Evolutionary conservation across 75 land plant species (phyloP).

Genomic region (Sequoia sempervirens): DNA sequence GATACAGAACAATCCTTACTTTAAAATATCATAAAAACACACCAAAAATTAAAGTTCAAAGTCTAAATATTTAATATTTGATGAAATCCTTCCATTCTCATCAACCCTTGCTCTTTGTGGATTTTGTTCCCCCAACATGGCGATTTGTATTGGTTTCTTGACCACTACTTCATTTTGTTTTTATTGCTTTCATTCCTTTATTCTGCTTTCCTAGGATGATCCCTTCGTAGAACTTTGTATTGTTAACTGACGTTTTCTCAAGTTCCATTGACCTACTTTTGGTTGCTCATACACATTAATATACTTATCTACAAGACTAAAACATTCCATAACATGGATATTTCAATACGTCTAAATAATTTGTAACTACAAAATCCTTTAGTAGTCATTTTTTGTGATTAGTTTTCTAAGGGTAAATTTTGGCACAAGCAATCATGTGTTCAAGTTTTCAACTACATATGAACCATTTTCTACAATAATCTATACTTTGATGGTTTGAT

Average conservation of each 20-base stretch:
- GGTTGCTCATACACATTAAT: too few relatives aligned
- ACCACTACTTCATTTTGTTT: too few relatives aligned
- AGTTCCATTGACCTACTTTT: too few relatives aligned
- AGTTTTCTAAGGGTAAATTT: not conserved
- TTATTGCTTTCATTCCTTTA: too few relatives aligned
- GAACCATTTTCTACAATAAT: not conserved
- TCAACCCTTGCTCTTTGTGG: too few relatives aligned
- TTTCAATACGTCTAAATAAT: not conserved
- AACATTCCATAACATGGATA: not conserved
- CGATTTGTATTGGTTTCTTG: too few relatives aligned
- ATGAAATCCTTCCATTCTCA: too few relatives aligned
- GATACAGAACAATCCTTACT: not conserved
- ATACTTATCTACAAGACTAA: too few relatives aligned
- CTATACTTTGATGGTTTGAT: not conserved
- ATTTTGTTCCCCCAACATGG: too few relatives aligned
- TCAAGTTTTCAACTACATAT: constrained; percentile 4
- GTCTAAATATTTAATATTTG: not conserved
- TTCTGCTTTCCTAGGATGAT: too few relatives aligned
- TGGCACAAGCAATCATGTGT: not conserved
- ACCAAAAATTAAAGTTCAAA: not conserved
- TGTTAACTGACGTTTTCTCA: too few relatives aligned
- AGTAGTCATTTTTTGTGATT: not conserved
- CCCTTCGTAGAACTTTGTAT: too few relatives aligned
- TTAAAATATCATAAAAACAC: not conserved
- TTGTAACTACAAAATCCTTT: not conserved